Evolutionary conservation across 1,284 basidiomycete genomes (phyloP).

Genomic region (Puccinia brachypodii): DNA sequence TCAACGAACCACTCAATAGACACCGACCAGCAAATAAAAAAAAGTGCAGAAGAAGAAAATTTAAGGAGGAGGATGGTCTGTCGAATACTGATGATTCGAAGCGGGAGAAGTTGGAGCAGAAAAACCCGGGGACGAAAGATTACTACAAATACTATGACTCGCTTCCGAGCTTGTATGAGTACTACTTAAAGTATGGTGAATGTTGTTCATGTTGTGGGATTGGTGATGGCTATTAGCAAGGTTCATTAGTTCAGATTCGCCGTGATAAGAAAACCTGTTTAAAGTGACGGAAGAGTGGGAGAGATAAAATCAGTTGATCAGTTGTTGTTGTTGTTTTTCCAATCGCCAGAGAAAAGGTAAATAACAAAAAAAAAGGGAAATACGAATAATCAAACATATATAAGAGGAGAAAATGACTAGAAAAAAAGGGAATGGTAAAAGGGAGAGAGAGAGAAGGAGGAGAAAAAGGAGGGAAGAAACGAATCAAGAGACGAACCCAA

Average conservation of each 20-base stretch:
- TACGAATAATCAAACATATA: not conserved
- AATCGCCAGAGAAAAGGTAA: too few relatives aligned
- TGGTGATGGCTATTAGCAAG: not conserved
- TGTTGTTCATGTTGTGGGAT: not conserved
- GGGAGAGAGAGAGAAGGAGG: not conserved
- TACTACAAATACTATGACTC: not conserved
- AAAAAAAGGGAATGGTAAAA: not conserved
- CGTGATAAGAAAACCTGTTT: conserved; percentile 29
- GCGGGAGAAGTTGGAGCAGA: not conserved
- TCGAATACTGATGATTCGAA: too few relatives aligned
- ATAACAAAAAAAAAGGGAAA: not conserved
- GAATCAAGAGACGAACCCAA: conserved; percentile 31
- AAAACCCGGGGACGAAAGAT: not conserved
- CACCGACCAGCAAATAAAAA: too few relatives aligned
- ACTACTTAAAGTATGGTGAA: not conserved
- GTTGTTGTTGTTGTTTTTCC: too few relatives aligned
- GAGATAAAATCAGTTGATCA: too few relatives aligned
- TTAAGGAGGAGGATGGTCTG: too few relatives aligned
- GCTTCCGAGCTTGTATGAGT: not conserved
- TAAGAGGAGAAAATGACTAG: not conserved
- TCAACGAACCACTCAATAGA: too few relatives aligned
- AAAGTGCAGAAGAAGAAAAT: not conserved
- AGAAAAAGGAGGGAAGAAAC: not conserved
- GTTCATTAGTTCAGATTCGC: conserved; percentile 28
- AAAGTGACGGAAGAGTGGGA: too few relatives aligned